Base-by-base conservation (phyloP, 208 protist species). In the Trypanosomatidae sp. region DNA sequence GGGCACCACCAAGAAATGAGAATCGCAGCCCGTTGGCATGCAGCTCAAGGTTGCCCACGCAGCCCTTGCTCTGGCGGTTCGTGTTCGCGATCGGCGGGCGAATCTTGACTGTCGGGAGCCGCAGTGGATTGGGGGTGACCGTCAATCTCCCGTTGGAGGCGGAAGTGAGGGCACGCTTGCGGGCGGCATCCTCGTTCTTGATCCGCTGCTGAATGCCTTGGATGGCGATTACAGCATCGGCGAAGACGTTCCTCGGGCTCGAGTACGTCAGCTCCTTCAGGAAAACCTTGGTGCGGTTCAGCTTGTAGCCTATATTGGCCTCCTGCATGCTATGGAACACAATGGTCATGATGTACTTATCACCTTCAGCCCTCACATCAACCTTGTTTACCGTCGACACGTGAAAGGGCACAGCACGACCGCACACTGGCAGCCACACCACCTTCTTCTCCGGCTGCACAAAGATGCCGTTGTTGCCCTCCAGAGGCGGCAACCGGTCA, bases 21-120 rank as follows among this genome's bases (percentile, higher is more conserved):
- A 98, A 99, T 12, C 98, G 89, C 41, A 99, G 81, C 49, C 98
- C 98, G 81, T 99, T 99, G 43, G 86, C 70, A 79, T 99, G 98
- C 30, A 96, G 83, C 77, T 99, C 94, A 2, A 99, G 81, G 39
- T 87, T 91, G 52, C 94, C 98, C 76, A 87, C 72, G 72, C 79
- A 90, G 47, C 84, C 90, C 77, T 98, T 85, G 85, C 90, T 93
- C 55, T 94, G 81, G 0, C 88, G 87, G 33, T 84, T 90, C 30
- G 89, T 85, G 69, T 17, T 72, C 25, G 80, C 78, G 22, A 98
- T 62, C 15, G 86, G 88, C 5, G 98, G 97, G 41, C 97, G 89
- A 30, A 98, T 89, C 70, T 95, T 96, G 10, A 99, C 72, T 46
- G 98, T 89, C 13, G 86, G 91, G 25, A 99, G 87, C 10, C 88